Base-by-base conservation (phyloP, 805 yeast genomes). In the Brettanomyces nanus region DNA sequence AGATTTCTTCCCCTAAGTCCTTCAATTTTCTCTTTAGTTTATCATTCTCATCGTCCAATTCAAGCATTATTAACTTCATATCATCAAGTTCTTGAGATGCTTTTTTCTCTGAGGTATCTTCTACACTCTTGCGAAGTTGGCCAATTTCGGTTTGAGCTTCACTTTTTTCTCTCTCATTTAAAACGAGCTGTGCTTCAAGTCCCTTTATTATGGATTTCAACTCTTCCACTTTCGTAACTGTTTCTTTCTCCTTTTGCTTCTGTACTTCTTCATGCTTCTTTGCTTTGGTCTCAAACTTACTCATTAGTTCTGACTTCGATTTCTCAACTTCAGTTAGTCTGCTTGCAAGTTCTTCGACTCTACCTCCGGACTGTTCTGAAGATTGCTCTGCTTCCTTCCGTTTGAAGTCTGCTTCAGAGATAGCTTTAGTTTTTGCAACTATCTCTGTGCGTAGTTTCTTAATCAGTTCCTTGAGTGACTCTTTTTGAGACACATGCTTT, bases 11-110 rank as follows among this genome's bases (percentile, higher is more conserved):
- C 1, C 85, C 85, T 4, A 77, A 50, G 0, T 54, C 62, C 40
- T 63, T 65, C 28, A 81, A 65, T 41, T 63, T 67, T 5, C 57
- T 49, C 51, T 79, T 80, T 54, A 84, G 79, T 44, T 66, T 66
- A 22, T 67, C 62, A 40, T 75, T 75, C 45, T 71, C 74, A 35
- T 80, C 86, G 42, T 86, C 95, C 47, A 85, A 62, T 33, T 85
- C 95, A 15, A 82, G 73, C 56, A 87, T 75, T 15, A 87, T 62
- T 19, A 85, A 59, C 77, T 86, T 71, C 49, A 86, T 57, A 44
- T 85, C 95, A 48, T 86, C 95, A 9, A 77, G 51, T 19, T 78
- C 85, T 68, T 2, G 76, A 69, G 13, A 71, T 78, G 17, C 20
- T 21, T 4, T 23, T n/a, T 11, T 29, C 9, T 23, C 28, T 19